Base-by-base conservation (phyloP, 2,329 filamentous ascomycete species). In the Colletotrichum acutatum region DNA sequence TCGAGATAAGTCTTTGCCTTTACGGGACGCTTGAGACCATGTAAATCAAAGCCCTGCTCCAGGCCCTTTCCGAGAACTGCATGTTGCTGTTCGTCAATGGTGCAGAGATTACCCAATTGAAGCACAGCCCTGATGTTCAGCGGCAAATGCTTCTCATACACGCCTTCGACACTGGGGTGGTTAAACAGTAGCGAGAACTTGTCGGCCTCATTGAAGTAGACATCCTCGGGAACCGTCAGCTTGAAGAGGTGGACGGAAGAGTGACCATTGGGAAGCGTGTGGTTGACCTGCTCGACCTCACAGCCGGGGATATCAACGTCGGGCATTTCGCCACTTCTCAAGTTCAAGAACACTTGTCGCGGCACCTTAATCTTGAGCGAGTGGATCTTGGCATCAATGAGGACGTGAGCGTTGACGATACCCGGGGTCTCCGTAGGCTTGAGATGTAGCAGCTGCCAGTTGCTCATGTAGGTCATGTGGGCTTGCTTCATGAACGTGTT, bases 371-470 rank as follows among this genome's bases (percentile, higher is more conserved):
- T 88, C 80, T 95, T 98, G 74, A 99, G 85, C 4, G 90, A 87
- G 81, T 99, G 95, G 12, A 99, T 90, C 84, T 97, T 98, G 77
- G 92, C 92, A 79, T 98, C 97, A 75, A 99, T 98, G 71, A 99
- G 86, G 6, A 98, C 94, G 78, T 95, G 96, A 0, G 95, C 96
- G 65, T 89, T 90, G 32, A 99, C 94, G 76, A 98, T 90, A 11
- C 97, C 97, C 3, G 95, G 95, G 24, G 88, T 93, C 61, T 97
- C 94, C 0, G 95, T 96, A 26, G 93, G 89, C 77, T 92, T 91
- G 22, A 99, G 89, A 79, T 99, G 95, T 46, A 99, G 85, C 24
- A 99, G 88, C 81, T 99, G 96, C 97, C 97, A 99, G 5, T 94
- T 97, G 78, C 93, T 95, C 79, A 94, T 94, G 83, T 96, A 99